Base-by-base conservation (phyloP, 768 basidiomycete species). In the Rhodotorula paludigena region DNA sequence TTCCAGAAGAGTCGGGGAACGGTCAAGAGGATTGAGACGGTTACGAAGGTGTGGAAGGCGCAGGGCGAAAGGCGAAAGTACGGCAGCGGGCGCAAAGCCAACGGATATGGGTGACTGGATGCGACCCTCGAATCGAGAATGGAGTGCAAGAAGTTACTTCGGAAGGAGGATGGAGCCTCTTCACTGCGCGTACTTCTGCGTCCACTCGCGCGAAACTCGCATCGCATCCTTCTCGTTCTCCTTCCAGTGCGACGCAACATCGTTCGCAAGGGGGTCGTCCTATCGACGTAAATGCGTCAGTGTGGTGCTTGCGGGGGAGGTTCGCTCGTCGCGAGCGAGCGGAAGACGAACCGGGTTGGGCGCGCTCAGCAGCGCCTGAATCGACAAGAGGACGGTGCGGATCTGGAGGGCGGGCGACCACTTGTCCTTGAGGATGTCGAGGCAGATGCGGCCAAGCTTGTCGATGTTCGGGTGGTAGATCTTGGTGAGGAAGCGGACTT, bases 391-490 rank as follows among this genome's bases (percentile, higher is more conserved):
- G 57, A 99, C 96, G 3, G 96, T 99, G 73, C 96, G 88, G 80
- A 99, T 99, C 79, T 99, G 96, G 25, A 99, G 83, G 0, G 96
- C 96, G 28, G 96, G 96, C 16, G 92, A 96, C 96, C 96, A 99
- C 82, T 98, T 98, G 80, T 99, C 96, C 84, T 99, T 99, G 76
- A 99, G 81, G 76, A 99, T 98, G 78, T 99, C 96, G 63, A 99
- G 81, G 79, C 96, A 99, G 80, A 99, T 99, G 28, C 96, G 86
- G 42, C 96, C 96, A 38, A 99, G 88, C 80, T 99, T 99, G 80
- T 99, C 94, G 81, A 99, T 99, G 79, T 99, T 99, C 55, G 96
- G 96, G 75, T 98, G 96, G 78, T 96, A 98, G 78, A 97, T 94
- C 71, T 74, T 72, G 32, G 69, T 73, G 32, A 73, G 56, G 71